Evolutionary conservation across 495 filamentous ascomycete genomes (phyloP), one percentile per base, ranked within the genome.

Genomic region (Aspergillus kassunensis): DNA sequence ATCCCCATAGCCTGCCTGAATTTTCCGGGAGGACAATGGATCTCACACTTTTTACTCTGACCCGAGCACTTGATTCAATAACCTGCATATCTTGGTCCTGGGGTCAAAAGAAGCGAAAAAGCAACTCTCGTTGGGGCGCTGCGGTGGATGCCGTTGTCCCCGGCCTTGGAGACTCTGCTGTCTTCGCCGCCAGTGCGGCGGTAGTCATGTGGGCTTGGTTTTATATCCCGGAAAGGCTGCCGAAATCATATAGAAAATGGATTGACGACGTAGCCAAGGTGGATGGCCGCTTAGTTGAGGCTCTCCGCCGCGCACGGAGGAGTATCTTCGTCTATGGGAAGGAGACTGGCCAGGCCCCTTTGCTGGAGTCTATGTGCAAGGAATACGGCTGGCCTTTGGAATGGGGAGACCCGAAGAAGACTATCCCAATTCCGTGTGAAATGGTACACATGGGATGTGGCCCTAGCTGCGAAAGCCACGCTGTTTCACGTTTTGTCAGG

Each of bases 131-230:
- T 40, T 81, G 82, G 79, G n/a, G n/a, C n/a, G 78, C 78, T 23
- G 51, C 58, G 48, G 66, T 75, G 23, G 80, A 88, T 51, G 48
- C 67, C 7, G 39, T 78, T 25, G 58, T 83, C 29, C 76, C 81
- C 6, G 69, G 65, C 15, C 60, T 84, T 33, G 71, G 81, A 23
- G 88, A 91, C 61, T 79, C 88, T n/a, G 69, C 78, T 9, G 62
- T 92, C 5, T 97, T 97, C 63, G 82, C 89, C 16, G 58, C 79
- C 47, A 91, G 86, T 56, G 81, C 82, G 39, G 86, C 82, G n/a
- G 68, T 90, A 3, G 84, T 97, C 42, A 97, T 95, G 90, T 91
- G 89, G 85, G 80, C 88, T 16, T 95, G 88, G 88, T 84, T 95
- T 59, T 95, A 92, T 72, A 56, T 63, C 3, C 88, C 89, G 0